Evolutionary conservation across 352 stramenopile species (phyloP).

Genomic region (Phytophthora pisi): DNA sequence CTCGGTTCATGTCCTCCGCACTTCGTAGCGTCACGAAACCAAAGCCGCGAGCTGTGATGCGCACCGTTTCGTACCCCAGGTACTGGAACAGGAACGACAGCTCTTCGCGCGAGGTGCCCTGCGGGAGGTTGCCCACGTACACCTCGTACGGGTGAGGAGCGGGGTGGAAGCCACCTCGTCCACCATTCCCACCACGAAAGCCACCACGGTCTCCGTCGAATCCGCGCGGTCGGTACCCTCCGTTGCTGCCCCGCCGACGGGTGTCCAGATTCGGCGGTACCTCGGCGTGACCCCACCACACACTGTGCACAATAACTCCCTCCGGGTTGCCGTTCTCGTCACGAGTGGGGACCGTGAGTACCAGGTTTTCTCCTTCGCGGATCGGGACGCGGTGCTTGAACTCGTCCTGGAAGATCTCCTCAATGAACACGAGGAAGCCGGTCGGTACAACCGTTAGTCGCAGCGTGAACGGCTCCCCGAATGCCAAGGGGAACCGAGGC

Average conservation of each 20-base stretch:
- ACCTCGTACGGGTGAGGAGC: conserved; percentile 78
- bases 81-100: conserved; percentile 85
- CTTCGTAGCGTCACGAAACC: conserved; percentile 84
- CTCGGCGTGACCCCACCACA: conserved; percentile 86
- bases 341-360: conserved; percentile 73
- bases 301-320: conserved; percentile 75
- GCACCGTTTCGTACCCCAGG: conserved; percentile 79
- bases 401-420: conserved; percentile 85
- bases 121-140: conserved; percentile 85
- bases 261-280: conserved; percentile 70
- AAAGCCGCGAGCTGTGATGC: conserved; percentile 84
- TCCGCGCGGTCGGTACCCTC: conserved; percentile 40
- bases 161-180: conserved; percentile 50
- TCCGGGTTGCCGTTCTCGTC: conserved; percentile 81
- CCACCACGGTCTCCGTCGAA: conserved; percentile 49
- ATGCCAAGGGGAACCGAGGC: conserved; percentile 66
- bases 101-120: conserved; percentile 79
- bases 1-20: conserved; percentile 78
- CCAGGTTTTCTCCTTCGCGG: conserved; percentile 80
- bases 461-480: conserved; percentile 80
- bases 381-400: conserved; percentile 88
- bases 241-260: conserved; percentile 47
- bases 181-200: conserved; percentile 39
- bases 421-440: conserved; percentile 80
- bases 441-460: conserved; percentile 70